Evolutionary conservation across 768 basidiomycete species (phyloP), one percentile per base, ranked within the genome.

Genomic region (Cubamyces lactineus): DNA sequence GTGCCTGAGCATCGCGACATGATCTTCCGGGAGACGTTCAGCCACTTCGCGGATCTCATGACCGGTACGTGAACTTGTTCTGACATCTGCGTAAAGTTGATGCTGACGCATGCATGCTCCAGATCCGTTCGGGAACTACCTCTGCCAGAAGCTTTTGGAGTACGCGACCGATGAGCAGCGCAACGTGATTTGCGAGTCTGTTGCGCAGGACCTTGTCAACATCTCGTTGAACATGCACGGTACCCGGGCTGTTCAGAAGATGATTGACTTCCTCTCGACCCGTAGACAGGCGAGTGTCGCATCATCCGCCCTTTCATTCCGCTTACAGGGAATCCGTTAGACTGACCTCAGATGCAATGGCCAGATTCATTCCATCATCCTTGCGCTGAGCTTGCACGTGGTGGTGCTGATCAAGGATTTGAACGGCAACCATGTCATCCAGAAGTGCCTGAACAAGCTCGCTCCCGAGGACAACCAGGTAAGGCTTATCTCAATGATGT

Each of bases 171-270:
- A 99, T 68, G 97, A 99, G 69, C 97, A 99, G 70, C 87, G 96
- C 59, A 96, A 94, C 71, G 82, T 94, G 38, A 96, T 98, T 59
- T 97, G 97, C 78, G 96, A 98, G 74, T 95, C 94, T 24, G 96
- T 99, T 52, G 94, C 96, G 38, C 92, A 95, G 71, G 97, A 99
- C 69, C 84, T 99, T 52, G 97, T 99, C 70, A 94, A 90, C 73
- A 98, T 99, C 71, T 97, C 95, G 38, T 82, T 99, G 65, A 99
- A 99, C 78, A 99, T 99, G 97, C 97, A 99, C 76, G 97, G 97
- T 34, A 99, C 97, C 34, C 88, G 97, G 63, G 97, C 97, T 26
- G 97, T 98, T 61, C 97, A 99, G 80, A 98, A 98, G 81, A 98
- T 98, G 96, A 97, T 99, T 65, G 97, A 99, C 76, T 98, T 97